Base-by-base conservation (phyloP, 257 asterid species). In the Nicotiana sylvestris region DNA sequence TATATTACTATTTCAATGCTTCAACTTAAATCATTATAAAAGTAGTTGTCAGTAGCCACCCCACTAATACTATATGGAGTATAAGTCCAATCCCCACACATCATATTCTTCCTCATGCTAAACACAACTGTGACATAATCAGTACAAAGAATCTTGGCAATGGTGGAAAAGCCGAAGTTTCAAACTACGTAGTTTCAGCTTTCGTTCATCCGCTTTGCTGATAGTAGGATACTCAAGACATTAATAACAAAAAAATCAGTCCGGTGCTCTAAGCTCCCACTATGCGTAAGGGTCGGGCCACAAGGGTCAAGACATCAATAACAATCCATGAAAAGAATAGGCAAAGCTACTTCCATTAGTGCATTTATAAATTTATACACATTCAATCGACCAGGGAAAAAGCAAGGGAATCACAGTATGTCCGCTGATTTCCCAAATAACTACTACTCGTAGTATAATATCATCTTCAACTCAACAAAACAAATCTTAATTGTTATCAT, bases 381-480 rank as follows among this genome's bases (percentile, higher is more conserved):
- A 74, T 74, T 49, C 43, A 49, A 74, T 74, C 51, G 80, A 74
- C 80, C 39, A 74, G 80, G 7, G 51, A 74, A 43, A 12, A 17
- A 43, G 29, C 17, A 9, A 1, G 62, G 62, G 16, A 6, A 27
- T 3, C 39, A 49, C 21, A 25, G 7, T 72, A 6, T 74, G 43
- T 49, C 78, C 17, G n/a, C 80, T 49, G 51, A 25, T 74, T 70
- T 49, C 27, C 39, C 62, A 49, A 60, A 15, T 74, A 27, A 74
- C 62, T 49, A 49, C 79, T 74, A 43, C 51, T 43, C 3, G 51
- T 43, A 74, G 62, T 49, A 74, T 49, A 74, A 49, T 74, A 74
- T 74, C 80, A 49, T 74, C 30, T 74, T 74, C 80, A 74, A 74
- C 61, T 74, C 80, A 74, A 74, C 80, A 74, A 61, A 78, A 80